Base-by-base conservation (phyloP, 352 stramenopile genomes). In the Phytophthora macrochlamydospora region DNA sequence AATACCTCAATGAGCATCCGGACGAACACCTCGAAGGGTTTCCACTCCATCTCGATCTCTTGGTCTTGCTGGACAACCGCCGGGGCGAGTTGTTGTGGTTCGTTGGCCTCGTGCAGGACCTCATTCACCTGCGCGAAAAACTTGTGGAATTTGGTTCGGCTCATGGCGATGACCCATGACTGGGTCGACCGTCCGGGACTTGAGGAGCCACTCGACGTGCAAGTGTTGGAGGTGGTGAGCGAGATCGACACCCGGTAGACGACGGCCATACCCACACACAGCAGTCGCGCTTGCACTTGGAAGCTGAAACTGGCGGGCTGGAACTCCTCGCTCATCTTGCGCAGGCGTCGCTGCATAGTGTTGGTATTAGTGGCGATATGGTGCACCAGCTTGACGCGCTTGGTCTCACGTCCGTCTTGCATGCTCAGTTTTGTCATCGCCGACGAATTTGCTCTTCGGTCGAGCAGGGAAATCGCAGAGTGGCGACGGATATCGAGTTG, bases 241-340 rank as follows among this genome's bases (percentile, higher is more conserved):
- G 73, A 70, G 40, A 90, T 65, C 30, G 71, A 80, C n/a, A 90
- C 74, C 33, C 79, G 72, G 28, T 90, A 90, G 24, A 90, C 77
- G 40, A 83, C 71, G 8, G 79, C 75, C 64, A 70, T 71, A 14
- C 81, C 81, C 5, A 90, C 75, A 38, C 78, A 90, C n/a, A 90
- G 69, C 51, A 83, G 55, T 5, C 75, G 74, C 51, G 79, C 76
- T 45, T 81, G 70, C 40, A 75, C 79, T 12, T 54, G n/a, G 59
- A 88, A 87, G 33, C 63, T 62, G 49, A 80, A 90, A 51, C 59
- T 73, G 2, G 75, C 72, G 0, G 81, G 79, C 51, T 78, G 68
- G 58, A 83, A 82, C 35, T 90, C 73, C 29, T 84, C 67, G n/a
- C 72, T 84, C 73, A 90, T 85, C 56, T 87, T 87, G 51, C 78